Percentiles rank a stretch among this genome's conserved stretches.
Conservation (phyloP, 2,329 filamentous ascomycete species). For the Claviceps sp. region DNA sequence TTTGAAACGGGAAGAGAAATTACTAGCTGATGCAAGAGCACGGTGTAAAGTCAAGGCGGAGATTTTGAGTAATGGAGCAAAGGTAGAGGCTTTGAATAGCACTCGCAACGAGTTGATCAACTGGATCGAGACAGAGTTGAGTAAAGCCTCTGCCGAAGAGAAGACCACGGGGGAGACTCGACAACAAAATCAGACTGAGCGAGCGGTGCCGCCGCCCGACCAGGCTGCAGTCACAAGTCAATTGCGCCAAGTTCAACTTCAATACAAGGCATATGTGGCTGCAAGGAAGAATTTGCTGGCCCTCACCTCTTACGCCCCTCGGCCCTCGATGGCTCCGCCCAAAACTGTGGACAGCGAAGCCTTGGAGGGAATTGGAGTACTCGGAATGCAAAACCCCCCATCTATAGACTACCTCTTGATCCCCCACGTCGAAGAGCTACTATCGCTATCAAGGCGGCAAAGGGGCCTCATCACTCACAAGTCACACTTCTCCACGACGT, state of each 20-base stretch:
- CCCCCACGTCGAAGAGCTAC: slow-evolving; percentile 42
- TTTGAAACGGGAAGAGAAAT: slow-evolving; percentile 41
- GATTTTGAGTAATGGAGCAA: slow-evolving; percentile 24
- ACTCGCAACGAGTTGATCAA: slow-evolving; percentile 47
- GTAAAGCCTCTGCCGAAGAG: slow-evolving; percentile 31
- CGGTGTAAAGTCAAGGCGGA: slow-evolving; percentile 23
- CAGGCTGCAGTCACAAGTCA: slow-evolving; percentile 22
- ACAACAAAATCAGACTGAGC: slow-evolving; percentile 10
- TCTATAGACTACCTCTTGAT: slow-evolving; percentile 32
- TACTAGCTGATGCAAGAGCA: slow-evolving; percentile 34
- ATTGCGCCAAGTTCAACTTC: slow-evolving; percentile 35
- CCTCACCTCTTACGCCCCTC: slow-evolving; percentile 21
- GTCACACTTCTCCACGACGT: slow-evolving; percentile 36
- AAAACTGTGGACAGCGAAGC: neutral
- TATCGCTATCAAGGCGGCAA: slow-evolving; percentile 40
- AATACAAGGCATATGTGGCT: slow-evolving; percentile 40
- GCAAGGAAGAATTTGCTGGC: slow-evolving; percentile 34
- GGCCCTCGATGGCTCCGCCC: slow-evolving; percentile 11
- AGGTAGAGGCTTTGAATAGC: slow-evolving; percentile 38
- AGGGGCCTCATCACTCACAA: slow-evolving; percentile 45
- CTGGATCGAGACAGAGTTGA: slow-evolving; percentile 52
- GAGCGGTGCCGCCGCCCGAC: slow-evolving; percentile 9
- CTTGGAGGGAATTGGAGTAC: slow-evolving; percentile 5
- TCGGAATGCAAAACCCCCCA: slow-evolving; percentile 8
- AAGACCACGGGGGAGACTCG: slow-evolving; percentile 19